A percentile compares a stretch with the other conserved stretches of the same genome.
phyloP scores from a whole-genome alignment of 108 stramenopile genomes.

The Cyclotella sp. region DNA sequence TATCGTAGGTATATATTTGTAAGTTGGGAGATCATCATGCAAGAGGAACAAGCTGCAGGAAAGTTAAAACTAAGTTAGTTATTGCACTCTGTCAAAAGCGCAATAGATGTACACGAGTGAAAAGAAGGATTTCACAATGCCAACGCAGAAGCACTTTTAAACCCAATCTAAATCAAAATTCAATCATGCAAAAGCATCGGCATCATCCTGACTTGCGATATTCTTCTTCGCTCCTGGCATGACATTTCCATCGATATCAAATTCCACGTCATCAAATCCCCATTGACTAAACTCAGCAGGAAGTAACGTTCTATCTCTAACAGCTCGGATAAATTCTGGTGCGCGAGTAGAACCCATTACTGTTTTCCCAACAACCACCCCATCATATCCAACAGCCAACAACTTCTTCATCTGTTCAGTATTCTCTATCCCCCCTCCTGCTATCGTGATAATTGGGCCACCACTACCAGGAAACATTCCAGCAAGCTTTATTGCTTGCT shows the following conservation, averaged over 20 bases:
- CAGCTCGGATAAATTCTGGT: slow-evolving; percentile 88
- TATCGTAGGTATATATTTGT: no score
- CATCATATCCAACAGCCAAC: slow-evolving; percentile 89
- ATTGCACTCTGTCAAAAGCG: no score
- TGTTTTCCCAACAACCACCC: slow-evolving; percentile 85
- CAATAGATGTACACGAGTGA: no score
- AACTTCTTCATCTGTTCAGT: slow-evolving; percentile 85
- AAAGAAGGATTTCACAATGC: no score
- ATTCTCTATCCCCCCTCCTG: slow-evolving; percentile 81
- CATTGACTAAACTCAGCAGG: slow-evolving; percentile 89
- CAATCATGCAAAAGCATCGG: slow-evolving; percentile 28
- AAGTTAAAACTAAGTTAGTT: no score
- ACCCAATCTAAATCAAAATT: no score
- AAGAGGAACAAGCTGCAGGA: no score
- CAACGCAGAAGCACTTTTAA: no score
- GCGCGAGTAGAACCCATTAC: slow-evolving; percentile 84
- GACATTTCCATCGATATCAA: slow-evolving; percentile 82
- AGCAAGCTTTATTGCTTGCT: slow-evolving; percentile 86
- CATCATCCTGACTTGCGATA: slow-evolving; percentile 45
- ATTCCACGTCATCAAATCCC: slow-evolving; percentile 85
- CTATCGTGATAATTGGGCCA: slow-evolving; percentile 84
- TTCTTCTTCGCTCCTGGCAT: slow-evolving; percentile 68
- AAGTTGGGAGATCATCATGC: no score
- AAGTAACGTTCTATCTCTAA: slow-evolving; percentile 82
- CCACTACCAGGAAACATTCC: slow-evolving; percentile 87